Base-by-base conservation (phyloP, 345 rosid species). In the Alliaria petiolata region DNA sequence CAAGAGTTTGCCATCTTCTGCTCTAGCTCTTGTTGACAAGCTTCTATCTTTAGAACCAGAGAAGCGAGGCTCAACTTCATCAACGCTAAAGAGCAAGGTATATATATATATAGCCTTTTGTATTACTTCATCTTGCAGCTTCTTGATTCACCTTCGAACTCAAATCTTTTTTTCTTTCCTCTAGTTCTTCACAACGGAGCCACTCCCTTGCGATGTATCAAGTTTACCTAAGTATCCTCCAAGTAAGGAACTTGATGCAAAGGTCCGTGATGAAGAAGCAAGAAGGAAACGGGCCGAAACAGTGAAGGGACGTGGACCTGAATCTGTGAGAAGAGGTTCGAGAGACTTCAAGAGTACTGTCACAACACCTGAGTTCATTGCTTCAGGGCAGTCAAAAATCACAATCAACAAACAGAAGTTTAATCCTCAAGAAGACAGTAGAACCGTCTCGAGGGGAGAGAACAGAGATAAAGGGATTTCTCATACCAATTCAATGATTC, bases 31-130 rank as follows among this genome's bases (percentile, higher is more conserved):
- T 49, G 78, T 91, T 58, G 97, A 88, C 76, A 84, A 88, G 20
- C 95, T 95, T 77, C 89, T 95, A 72, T 88, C 95, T 39, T 86
- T 91, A 62, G 99, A 95, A 80, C 99, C 99, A 67, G 76, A 63
- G 40, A 70, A 70, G 7, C 71, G 79, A 4, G 89, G 91, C 62
- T 77, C 90, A 8, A 52, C 85, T 59, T 62, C 85, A 79, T 82
- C 85, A 13, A 89, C 85, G 2, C 81, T 87, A 33, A 69, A 61
- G 42, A 84, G 86, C 71, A 82, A 87, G 88, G 97, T 91, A 62
- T 22, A 10, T 3, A 0, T n/a, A n/a, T n/a, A n/a, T n/a, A 54
- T 2, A 78, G 17, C 19, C 44, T 68, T 22, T 22, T 60, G 10
- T 15, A 15, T 4, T 15, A 54, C 20, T 53, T 61, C 45, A n/a